Conservation (phyloP, 441 rosid genomes). For the Aquilaria agallochum region DNA sequence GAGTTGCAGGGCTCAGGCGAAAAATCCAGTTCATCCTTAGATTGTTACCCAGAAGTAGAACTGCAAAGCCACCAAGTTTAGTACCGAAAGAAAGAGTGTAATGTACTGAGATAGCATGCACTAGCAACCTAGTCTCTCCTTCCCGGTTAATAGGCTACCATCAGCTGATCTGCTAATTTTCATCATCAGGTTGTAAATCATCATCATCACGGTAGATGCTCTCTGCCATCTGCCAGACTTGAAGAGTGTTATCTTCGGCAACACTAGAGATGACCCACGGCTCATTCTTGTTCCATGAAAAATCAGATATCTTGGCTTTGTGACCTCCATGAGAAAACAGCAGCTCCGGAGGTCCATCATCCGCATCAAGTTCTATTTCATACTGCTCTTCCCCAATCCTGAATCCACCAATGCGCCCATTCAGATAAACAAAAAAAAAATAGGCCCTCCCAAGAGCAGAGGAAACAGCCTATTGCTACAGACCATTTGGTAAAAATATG, state of each 20-base stretch:
- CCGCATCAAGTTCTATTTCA: conserved; percentile 76
- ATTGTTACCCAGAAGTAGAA: no score
- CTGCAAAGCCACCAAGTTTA: no score
- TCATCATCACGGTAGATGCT: conserved; percentile 69
- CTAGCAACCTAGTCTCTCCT: no score
- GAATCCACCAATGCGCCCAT: conserved; percentile 13
- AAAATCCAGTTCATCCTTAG: no score
- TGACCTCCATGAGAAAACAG: conserved; percentile 93
- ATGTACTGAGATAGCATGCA: no score
- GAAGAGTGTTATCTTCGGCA: conserved; percentile 79
- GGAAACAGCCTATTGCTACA: background rate
- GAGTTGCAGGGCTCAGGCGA: no score
- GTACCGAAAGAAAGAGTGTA: no score
- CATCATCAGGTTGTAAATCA: conserved; percentile 9
- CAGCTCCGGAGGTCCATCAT: conserved; percentile 90
- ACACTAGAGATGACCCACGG: conserved; percentile 86
- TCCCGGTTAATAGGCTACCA: no score
- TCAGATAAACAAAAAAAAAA: background rate
- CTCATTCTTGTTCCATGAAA: conserved; percentile 80
- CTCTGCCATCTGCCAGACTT: conserved; percentile 87
- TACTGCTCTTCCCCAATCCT: conserved; percentile 93
- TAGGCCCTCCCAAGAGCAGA: background rate
- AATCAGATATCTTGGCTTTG: conserved; percentile 78
- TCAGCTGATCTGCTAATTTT: background rate
- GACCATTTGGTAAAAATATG: no score